phyloP scores from a whole-genome alignment of 495 filamentous ascomycete genomes.

The Massariosphaeria phaeospora region DNA sequence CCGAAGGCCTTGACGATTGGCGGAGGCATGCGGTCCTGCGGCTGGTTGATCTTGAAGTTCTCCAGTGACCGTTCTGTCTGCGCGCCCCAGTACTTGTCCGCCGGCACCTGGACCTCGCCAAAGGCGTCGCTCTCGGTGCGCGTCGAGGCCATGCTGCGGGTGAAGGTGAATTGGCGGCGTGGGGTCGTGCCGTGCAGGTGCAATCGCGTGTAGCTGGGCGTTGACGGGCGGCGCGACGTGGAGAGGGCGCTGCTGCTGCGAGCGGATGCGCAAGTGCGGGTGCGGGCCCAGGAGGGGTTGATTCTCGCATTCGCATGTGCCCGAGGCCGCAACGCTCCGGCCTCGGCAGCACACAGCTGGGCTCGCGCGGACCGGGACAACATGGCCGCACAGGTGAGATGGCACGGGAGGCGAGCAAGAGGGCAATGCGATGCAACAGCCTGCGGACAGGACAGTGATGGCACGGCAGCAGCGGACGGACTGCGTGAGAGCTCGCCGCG shows the following conservation, averaged over 20 bases:
- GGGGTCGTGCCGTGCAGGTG: not conserved
- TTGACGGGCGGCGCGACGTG: constrained; percentile 1
- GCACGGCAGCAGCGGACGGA: not conserved
- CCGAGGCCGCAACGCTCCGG: constrained; percentile 7
- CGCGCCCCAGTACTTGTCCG: constrained; percentile 98
- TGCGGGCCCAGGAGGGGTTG: constrained; percentile 19
- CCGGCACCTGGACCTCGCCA: constrained; percentile 84
- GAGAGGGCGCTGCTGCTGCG: constrained; percentile 9
- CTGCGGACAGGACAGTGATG: not conserved
- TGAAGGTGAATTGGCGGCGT: constrained; percentile 18
- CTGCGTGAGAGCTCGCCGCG: not conserved
- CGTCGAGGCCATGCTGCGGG: constrained; percentile 42
- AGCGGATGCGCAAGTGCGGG: constrained; percentile 1
- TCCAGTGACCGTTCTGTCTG: constrained; percentile 95
- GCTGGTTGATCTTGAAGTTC: constrained; percentile 99
- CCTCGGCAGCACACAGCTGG: constrained; percentile 27
- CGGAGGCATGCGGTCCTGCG: constrained; percentile 95
- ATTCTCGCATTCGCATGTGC: constrained; percentile 31
- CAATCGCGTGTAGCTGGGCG: constrained; percentile 7
- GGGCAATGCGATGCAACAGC: constrained; percentile 10
- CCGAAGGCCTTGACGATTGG: constrained; percentile 90
- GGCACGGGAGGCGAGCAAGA: not conserved
- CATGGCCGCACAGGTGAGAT: not conserved
- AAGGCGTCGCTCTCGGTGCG: constrained; percentile 95
- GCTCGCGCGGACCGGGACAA: constrained; percentile 29